phyloP scores from a whole-genome alignment of 2,329 filamentous ascomycete species.

The Cordyceps javanica region DNA sequence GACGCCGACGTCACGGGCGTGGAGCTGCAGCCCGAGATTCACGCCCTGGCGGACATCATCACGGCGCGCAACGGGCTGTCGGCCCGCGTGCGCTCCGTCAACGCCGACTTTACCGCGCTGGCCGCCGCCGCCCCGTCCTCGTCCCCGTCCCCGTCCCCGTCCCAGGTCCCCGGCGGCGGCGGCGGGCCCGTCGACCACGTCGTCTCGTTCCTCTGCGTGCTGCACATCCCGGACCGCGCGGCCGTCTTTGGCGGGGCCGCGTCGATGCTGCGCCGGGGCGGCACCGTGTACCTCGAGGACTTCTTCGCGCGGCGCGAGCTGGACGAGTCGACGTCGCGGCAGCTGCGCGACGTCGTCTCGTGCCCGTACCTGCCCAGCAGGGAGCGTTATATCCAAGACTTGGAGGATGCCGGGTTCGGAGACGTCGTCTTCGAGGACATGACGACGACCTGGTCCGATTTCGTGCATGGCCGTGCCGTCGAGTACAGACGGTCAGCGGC shows the following conservation, averaged over 20 bases:
- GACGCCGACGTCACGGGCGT: slow-evolving; percentile 15
- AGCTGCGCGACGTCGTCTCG: slow-evolving; percentile 15
- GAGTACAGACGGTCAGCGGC: slow-evolving; percentile 11
- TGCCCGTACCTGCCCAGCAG: slow-evolving; percentile 16
- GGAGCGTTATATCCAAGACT: slow-evolving; percentile 12
- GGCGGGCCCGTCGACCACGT: slow-evolving; percentile 15
- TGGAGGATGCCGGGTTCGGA: slow-evolving; percentile 16
- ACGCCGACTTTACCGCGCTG: slow-evolving; percentile 16
- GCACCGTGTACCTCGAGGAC: slow-evolving; percentile 19
- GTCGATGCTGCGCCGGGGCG: slow-evolving; percentile 11
- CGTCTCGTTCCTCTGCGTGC: slow-evolving; percentile 19
- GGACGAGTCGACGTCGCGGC: background rate
- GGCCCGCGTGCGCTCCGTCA: slow-evolving; percentile 13
- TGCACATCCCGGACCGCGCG: slow-evolving; percentile 16
- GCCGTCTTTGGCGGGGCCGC: slow-evolving; percentile 15
- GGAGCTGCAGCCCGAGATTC: slow-evolving; percentile 19
- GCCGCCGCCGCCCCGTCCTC: background rate
- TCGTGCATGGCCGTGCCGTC: slow-evolving; percentile 15
- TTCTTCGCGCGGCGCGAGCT: slow-evolving; percentile 15
- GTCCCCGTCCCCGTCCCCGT: no score
- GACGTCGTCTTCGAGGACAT: slow-evolving; percentile 15
- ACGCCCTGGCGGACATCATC: slow-evolving; percentile 17
- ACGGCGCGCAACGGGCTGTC: slow-evolving; percentile 12
- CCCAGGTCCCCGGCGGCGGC: background rate
- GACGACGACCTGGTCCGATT: slow-evolving; percentile 15